Base-by-base conservation (phyloP, 805 yeast genomes). In the Saccharomycopsis fibuligera region DNA sequence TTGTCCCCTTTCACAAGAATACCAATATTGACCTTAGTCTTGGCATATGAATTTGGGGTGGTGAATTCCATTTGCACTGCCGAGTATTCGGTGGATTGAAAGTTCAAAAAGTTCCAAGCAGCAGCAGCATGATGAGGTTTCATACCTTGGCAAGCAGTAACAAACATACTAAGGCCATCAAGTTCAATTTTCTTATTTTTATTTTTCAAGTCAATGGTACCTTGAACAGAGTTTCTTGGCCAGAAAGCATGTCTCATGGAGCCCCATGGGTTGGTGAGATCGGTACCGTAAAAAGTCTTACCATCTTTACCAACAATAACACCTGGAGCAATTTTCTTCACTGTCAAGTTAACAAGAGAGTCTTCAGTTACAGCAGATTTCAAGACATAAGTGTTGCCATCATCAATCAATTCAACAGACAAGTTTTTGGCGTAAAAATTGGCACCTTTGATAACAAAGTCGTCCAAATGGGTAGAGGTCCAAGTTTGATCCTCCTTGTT, bases 101-200 rank as follows among this genome's bases (percentile, higher is more conserved):
- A 91, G 67, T 87, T 84, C 54, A 86, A 68, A 64, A 93, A 93
- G 68, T 91, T 93, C 99, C 99, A 93, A 21, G 88, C 69, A 53
- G 95, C 87, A 49, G 99, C 99, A 31, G 97, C 96, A 68, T 93
- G 99, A 67, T 93, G 97, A 6, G 99, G 99, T 67, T 93, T 93
- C 98, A 93, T 90, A 54, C 98, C 98, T 71, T 93, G 99, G 57
- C 88, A 70, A 5, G 99, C 99, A 91, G 86, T 83, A 47, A 91
- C 96, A 62, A 81, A 90, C 95, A 93, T 85, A 44, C 88, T 74
- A 16, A 52, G 57, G 24, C 68, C 69, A 22, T 64, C 61, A 40
- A 69, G 57, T 25, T 65, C 70, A 44, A 72, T 59, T 2, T 59
- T 54, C 33, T 59, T 55, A 33, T 53, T 50, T 44, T 63, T 45